Evolutionary conservation across 768 basidiomycete genomes (phyloP), one percentile per base, ranked within the genome.

Genomic region (Kwoniella mangroviensis): DNA sequence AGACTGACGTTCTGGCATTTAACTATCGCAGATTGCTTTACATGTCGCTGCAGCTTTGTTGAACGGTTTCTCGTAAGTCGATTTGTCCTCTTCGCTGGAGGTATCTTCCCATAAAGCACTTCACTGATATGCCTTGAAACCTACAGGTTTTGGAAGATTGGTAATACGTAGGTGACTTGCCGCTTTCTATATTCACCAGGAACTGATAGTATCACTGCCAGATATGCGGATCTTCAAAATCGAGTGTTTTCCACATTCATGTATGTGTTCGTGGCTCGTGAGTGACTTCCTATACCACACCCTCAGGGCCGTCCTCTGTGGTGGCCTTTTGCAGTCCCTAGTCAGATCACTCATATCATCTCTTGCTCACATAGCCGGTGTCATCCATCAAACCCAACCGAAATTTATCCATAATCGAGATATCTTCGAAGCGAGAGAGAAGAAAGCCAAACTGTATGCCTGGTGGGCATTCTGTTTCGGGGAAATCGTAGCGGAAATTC

Each of bases 331-430:
- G 34, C 4, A 4, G 34, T 34, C 34, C 34, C 34, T 7, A 34
- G 34, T 4, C 4, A 34, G 34, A 34, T 34, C 4, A 34, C 34
- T 34, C 34, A 34, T 34, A 4, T 34, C 45, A 49, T 49, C 45
- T 13, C 12, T 15, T 19, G 19, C 45, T 49, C 45, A 13, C 86
- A 88, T 58, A 85, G 86, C 90, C 15, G 87, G 93, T 71, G 84
- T 94, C 64, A 91, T 93, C 87, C 83, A 87, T 0, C 91, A 92
- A 75, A 88, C 91, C 42, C 90, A 92, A 81, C 92, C 93, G 0
- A 80, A 90, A 81, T 94, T 91, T 84, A 90, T 94, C 74, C 80
- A 87, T 74, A 90, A 90, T 73, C 85, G 92, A 81, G 82, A 78
- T 55, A 78, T 75, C 72, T 82, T 82, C 63, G 77, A 78, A 67